phyloP scores from a whole-genome alignment of 1,284 basidiomycete genomes.

The Rhodotorula sp. region DNA sequence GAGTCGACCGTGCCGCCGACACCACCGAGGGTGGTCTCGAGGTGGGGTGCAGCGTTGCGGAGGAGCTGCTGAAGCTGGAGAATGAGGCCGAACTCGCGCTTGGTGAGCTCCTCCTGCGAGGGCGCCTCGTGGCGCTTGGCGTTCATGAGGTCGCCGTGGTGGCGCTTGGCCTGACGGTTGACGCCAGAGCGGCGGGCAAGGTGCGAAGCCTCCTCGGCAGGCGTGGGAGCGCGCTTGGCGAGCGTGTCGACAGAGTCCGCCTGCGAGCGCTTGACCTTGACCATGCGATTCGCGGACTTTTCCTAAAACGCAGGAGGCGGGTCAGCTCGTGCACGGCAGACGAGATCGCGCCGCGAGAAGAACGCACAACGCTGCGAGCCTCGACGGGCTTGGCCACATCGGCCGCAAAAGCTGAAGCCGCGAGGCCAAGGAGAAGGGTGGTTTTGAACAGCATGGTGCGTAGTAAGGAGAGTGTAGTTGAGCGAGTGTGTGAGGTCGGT shows the following conservation, averaged over 20 bases:
- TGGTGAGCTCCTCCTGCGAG: background rate
- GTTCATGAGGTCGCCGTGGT: background rate
- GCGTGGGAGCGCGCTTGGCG: background rate
- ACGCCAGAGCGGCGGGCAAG: conserved; percentile 3
- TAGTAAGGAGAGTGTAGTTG: background rate
- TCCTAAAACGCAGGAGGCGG: background rate
- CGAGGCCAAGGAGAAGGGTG: background rate
- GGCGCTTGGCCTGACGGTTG: background rate
- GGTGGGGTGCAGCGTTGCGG: conserved; percentile 4
- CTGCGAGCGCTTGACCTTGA: conserved; percentile 11
- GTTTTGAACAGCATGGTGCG: conserved; percentile 14
- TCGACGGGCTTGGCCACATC: background rate
- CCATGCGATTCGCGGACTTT: background rate
- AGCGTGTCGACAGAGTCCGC: conserved; percentile 1
- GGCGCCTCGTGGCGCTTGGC: conserved; percentile 6
- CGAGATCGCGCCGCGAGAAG: background rate
- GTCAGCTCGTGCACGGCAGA: background rate
- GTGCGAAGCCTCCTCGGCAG: background rate
- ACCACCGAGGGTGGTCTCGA: background rate
- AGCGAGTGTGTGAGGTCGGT: background rate
- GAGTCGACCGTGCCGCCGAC: background rate
- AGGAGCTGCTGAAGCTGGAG: background rate
- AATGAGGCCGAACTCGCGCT: conserved; percentile 2
- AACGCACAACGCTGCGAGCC: conserved; percentile 3
- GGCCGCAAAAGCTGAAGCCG: background rate